phyloP scores from a whole-genome alignment of 2,329 filamentous ascomycete genomes.

The Ustilaginoidea virens region DNA sequence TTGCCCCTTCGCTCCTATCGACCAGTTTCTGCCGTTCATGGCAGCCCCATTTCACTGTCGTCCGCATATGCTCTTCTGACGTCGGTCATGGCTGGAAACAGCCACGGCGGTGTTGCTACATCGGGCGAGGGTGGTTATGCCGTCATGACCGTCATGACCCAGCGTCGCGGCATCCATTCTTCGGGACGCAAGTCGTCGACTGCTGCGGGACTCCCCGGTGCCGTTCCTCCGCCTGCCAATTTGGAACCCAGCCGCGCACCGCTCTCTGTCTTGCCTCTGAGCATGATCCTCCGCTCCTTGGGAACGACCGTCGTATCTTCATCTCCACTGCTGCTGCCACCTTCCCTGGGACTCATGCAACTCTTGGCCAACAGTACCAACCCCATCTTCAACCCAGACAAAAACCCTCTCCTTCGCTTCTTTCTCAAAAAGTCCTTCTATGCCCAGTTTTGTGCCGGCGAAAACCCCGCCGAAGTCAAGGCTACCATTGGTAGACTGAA shows the following conservation, averaged over 20 bases:
- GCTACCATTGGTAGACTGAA: slow-evolving; percentile 51
- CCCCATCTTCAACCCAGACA: slow-evolving; percentile 55
- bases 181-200: slow-evolving; percentile 21
- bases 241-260: slow-evolving; percentile 22
- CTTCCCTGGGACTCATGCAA: slow-evolving; percentile 54
- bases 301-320: slow-evolving; percentile 56
- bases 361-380: slow-evolving; percentile 54
- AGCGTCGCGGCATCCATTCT: slow-evolving; percentile 18
- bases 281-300: slow-evolving; percentile 52
- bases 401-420: slow-evolving; percentile 53
- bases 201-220: slow-evolving; percentile 16
- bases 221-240: slow-evolving; percentile 14
- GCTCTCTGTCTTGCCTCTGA: slow-evolving; percentile 50
- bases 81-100: slow-evolving; percentile 3
- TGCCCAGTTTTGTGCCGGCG: slow-evolving; percentile 79
- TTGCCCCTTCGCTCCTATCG: slow-evolving; percentile 6
- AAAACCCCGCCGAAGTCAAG: slow-evolving; percentile 52
- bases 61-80: slow-evolving; percentile 1
- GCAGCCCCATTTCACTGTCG: background rate
- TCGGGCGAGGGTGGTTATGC: background rate
- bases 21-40: background rate
- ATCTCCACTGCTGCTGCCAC: slow-evolving; percentile 50
- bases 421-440: slow-evolving; percentile 76
- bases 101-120: slow-evolving; percentile 2
- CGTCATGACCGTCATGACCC: background rate